A percentile compares a stretch with the other conserved stretches of the same genome.
These are phyloP conservation scores for Tripidium arundinaceum DNA, from an alignment of 202 grass and related monocot species.

Conservation along the genomic window DNA sequence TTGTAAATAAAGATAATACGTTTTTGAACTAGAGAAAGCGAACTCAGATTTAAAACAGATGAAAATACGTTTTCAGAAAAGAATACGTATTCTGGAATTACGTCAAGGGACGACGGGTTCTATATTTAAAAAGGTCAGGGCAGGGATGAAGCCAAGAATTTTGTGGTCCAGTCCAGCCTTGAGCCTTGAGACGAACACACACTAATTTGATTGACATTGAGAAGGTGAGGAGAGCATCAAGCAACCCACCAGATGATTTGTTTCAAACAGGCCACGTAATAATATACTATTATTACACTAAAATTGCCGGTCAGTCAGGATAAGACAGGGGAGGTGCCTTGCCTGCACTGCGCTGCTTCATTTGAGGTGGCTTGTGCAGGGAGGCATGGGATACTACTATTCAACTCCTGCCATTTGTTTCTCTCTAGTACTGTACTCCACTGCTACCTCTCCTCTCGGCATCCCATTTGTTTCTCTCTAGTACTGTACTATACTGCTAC, in stretches of 20 bases:
- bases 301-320: constrained; percentile 2
- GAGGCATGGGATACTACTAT: constrained; percentile 2
- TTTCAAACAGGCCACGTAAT: neutral
- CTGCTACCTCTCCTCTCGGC: too few relatives aligned
- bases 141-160: neutral
- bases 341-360: neutral
- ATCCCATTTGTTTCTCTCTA: neutral
- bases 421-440: too few relatives aligned
- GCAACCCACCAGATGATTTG: neutral
- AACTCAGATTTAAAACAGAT: too few relatives aligned
- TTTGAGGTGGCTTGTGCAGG: constrained; percentile 8
- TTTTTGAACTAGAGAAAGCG: too few relatives aligned
- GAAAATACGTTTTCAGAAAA: too few relatives aligned
- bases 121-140: neutral
- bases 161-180: neutral
- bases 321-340: constrained; percentile 5
- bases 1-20: too few relatives aligned
- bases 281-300: too few relatives aligned
- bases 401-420: neutral
- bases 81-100: too few relatives aligned
- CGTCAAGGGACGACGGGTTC: too few relatives aligned
- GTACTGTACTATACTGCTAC: too few relatives aligned
- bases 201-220: neutral
- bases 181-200: neutral
- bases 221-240: neutral